phyloP scores from a whole-genome alignment of 371 early-diverging fungal species.

The Dinochytrium kinnereticum region DNA sequence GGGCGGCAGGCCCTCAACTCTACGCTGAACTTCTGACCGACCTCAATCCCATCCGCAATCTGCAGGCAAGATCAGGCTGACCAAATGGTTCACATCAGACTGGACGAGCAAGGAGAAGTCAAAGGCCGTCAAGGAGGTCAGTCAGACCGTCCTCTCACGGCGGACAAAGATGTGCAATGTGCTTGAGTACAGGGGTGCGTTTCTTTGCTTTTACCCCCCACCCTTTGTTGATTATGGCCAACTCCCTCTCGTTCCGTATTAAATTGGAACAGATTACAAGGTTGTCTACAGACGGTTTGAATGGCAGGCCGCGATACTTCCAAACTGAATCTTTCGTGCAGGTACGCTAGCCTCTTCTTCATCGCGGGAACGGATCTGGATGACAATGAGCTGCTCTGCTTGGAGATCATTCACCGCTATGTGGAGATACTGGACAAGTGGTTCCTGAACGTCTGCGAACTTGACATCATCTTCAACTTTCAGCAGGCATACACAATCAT shows the following conservation, averaged over 20 bases:
- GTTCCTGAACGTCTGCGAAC: conserved; percentile 91
- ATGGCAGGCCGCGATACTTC: neutral
- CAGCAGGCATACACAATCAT: conserved; percentile 61
- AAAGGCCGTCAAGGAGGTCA: conserved; percentile 94
- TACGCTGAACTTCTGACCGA: no score
- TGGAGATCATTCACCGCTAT: conserved; percentile 96
- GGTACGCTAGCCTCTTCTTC: conserved; percentile 96
- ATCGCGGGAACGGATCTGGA: conserved; percentile 89
- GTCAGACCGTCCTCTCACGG: conserved; percentile 85
- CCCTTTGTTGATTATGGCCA: conserved; percentile 4
- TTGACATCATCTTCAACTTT: conserved; percentile 74
- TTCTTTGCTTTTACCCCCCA: no score
- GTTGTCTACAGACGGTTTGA: conserved; percentile 87
- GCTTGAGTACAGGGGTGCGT: conserved; percentile 89
- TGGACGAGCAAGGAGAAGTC: conserved; percentile 87
- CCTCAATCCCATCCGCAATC: no score
- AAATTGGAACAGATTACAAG: conserved; percentile 73
- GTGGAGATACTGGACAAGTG: conserved; percentile 96
- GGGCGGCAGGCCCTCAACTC: no score
- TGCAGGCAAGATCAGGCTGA: conserved; percentile 90
- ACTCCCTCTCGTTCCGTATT: conserved; percentile 20
- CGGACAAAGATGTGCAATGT: conserved; percentile 97
- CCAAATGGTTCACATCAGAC: conserved; percentile 95
- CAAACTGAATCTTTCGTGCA: conserved; percentile 32
- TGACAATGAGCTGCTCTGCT: conserved; percentile 91